Percentiles rank a stretch among this genome's conserved stretches.
Conservation (phyloP, 345 rosid species). For the Corchorus capsularis region DNA sequence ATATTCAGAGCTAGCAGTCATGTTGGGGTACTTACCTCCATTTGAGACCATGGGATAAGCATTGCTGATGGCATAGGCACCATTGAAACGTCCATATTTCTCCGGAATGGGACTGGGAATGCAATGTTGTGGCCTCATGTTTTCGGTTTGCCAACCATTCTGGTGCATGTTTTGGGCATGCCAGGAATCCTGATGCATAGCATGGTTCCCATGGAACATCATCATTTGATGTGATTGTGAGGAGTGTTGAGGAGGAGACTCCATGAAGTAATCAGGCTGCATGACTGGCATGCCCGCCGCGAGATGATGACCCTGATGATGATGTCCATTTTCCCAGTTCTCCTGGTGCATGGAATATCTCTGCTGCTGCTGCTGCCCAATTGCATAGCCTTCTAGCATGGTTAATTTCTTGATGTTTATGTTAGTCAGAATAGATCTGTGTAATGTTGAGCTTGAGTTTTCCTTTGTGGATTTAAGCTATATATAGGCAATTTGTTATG, state of each 20-base stretch:
- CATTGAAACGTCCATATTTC: background rate
- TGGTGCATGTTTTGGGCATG: background rate
- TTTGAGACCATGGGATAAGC: background rate
- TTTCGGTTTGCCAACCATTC: constrained; percentile 1
- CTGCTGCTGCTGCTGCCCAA: constrained; percentile 8
- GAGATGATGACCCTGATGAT: background rate
- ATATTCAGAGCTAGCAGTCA: background rate
- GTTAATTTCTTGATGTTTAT: background rate
- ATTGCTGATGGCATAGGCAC: background rate
- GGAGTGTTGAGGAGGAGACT: constrained; percentile 1
- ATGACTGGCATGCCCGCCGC: constrained; percentile 3
- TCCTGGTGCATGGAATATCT: constrained; percentile 20
- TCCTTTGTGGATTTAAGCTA: background rate
- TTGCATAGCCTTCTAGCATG: constrained; percentile 9
- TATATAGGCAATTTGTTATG: constrained; percentile 14
- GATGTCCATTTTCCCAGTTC: constrained; percentile 16
- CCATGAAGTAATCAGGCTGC: background rate
- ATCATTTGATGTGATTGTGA: constrained; percentile 7
- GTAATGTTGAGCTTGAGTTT: background rate
- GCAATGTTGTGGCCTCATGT: background rate
- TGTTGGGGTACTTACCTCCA: background rate
- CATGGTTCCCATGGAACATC: constrained; percentile 1
- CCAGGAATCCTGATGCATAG: background rate
- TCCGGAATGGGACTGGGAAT: constrained; percentile 9
- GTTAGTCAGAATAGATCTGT: background rate